These are phyloP conservation scores for Spergularia marina DNA, from an alignment of 148 eudicot genomes.

Conservation along the genomic window DNA sequence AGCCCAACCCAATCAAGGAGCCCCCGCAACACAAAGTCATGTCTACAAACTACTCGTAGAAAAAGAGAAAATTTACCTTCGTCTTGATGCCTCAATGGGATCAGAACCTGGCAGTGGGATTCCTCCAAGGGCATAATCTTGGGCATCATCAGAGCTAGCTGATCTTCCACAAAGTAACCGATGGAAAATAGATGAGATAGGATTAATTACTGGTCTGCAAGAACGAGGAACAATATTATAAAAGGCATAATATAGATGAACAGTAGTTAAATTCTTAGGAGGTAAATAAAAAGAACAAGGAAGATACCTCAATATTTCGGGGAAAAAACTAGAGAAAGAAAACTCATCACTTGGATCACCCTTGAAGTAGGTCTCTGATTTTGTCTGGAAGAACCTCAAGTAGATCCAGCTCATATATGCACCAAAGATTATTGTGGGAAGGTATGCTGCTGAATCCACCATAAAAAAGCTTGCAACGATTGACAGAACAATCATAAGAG, in stretches of 20 bases:
- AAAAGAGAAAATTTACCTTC: constrained; percentile 59
- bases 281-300: constrained; percentile 14
- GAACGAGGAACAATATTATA: constrained; percentile 12
- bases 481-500: constrained; percentile 55
- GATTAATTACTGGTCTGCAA: constrained; percentile 81
- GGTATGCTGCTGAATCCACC: constrained; percentile 61
- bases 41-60: constrained; percentile 4
- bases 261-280: not conserved
- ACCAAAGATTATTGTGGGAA: constrained; percentile 80
- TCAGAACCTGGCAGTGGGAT: constrained; percentile 87
- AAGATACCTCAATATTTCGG: constrained; percentile 70
- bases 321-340: constrained; percentile 88
- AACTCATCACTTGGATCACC: constrained; percentile 99
- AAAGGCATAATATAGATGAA: not conserved
- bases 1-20: not conserved
- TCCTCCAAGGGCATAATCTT: constrained; percentile 58
- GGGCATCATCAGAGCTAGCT: constrained; percentile 44
- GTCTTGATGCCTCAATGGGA: constrained; percentile 86
- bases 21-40: not conserved
- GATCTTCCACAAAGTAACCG: constrained; percentile 83
- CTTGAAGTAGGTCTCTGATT: constrained; percentile 73
- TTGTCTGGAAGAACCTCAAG: constrained; percentile 83
- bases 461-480: constrained; percentile 62
- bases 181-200: constrained; percentile 73
- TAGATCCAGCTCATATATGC: constrained; percentile 93